A percentile compares a stretch with the other conserved stretches of the same genome.
Conservation (phyloP, 805 yeast species). For the Ogataea allantospora region DNA sequence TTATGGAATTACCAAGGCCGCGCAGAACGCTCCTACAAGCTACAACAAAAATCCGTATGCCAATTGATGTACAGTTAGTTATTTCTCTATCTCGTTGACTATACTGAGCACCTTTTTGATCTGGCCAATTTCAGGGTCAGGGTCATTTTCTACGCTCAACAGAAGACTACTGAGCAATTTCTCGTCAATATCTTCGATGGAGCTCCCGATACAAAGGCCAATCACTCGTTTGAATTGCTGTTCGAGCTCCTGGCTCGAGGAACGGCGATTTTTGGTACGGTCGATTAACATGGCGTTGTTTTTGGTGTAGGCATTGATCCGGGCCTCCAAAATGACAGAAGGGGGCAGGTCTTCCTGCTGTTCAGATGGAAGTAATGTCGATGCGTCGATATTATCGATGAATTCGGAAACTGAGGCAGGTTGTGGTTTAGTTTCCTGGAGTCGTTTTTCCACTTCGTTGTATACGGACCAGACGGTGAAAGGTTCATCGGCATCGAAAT, state of each 20-base stretch:
- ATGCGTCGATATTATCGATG: constrained; percentile 13
- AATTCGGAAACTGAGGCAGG: constrained; percentile 9
- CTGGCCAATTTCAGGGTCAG: constrained; percentile 44
- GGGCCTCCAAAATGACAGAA: constrained; percentile 58
- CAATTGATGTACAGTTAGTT: constrained; percentile 4
- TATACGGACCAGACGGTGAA: constrained; percentile 65
- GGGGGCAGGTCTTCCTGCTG: constrained; percentile 43
- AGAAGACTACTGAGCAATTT: constrained; percentile 74
- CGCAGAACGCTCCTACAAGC: constrained; percentile 17
- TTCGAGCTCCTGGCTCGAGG: constrained; percentile 58
- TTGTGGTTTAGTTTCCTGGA: constrained; percentile 28
- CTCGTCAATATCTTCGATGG: constrained; percentile 62
- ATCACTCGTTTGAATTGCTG: constrained; percentile 84
- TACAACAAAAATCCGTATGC: constrained; percentile 24
- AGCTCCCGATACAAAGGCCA: constrained; percentile 86
- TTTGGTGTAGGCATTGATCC: constrained; percentile 75
- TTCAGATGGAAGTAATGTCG: constrained; percentile 9
- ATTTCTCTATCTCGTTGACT: constrained; percentile 30
- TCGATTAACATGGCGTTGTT: constrained; percentile 58
- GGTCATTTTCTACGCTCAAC: constrained; percentile 87
- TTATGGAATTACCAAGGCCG: constrained; percentile 22
- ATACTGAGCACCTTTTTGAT: constrained; percentile 35
- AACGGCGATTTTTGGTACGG: constrained; percentile 51
- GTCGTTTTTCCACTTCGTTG: constrained; percentile 46
- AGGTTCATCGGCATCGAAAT: constrained; percentile 89